Evolutionary conservation across 352 stramenopile genomes (phyloP).

Genomic region (Phytopythium delawarense): DNA sequence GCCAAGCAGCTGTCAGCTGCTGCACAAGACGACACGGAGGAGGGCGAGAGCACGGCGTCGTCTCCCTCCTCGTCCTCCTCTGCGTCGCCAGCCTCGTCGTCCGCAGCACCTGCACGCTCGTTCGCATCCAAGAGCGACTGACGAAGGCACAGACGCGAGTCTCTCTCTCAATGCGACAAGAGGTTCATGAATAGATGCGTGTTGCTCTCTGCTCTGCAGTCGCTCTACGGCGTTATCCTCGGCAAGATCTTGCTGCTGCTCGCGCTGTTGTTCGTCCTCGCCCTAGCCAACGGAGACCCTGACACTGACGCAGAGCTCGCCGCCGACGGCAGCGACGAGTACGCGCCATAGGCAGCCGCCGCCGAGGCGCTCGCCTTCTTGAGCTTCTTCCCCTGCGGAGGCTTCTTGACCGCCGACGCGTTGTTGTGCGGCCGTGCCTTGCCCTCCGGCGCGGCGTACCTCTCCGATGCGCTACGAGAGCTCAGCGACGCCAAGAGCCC

Average conservation of each 20-base stretch:
- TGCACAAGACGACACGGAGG: background rate
- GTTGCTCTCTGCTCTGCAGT: background rate
- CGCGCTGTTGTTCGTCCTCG: slow-evolving; percentile 1
- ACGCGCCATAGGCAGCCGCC: background rate
- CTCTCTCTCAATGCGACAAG: background rate
- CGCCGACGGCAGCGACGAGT: slow-evolving; percentile 8
- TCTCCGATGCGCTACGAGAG: slow-evolving; percentile 21
- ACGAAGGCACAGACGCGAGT: no score
- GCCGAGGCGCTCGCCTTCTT: slow-evolving; percentile 8
- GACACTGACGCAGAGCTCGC: slow-evolving; percentile 25
- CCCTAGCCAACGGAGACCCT: slow-evolving; percentile 20
- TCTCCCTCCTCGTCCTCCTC: background rate
- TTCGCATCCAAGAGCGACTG: background rate
- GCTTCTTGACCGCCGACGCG: slow-evolving; percentile 6
- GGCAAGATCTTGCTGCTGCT: slow-evolving; percentile 7
- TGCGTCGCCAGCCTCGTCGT: background rate
- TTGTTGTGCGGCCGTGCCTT: slow-evolving; percentile 15
- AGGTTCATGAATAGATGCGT: background rate
- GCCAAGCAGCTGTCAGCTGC: background rate
- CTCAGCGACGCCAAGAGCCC: slow-evolving; percentile 23
- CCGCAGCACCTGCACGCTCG: background rate
- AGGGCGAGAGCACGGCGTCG: background rate
- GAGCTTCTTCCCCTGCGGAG: slow-evolving; percentile 23
- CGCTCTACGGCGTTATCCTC: background rate
- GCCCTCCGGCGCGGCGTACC: slow-evolving; percentile 11